phyloP scores from a whole-genome alignment of 1,139 yeast species.

The Arxiozyma heterogenica region DNA sequence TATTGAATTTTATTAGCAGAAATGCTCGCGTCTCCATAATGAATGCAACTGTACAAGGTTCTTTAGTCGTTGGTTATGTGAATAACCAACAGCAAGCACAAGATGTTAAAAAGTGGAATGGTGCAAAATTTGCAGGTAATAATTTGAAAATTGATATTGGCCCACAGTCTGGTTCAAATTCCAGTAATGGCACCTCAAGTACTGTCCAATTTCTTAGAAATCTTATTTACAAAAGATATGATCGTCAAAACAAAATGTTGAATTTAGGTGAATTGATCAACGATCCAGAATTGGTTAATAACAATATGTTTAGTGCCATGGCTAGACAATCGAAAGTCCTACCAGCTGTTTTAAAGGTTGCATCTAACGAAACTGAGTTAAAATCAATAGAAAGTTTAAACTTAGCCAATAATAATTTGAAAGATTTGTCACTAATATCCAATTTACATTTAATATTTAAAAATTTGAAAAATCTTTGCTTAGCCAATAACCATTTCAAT shows the following conservation, averaged over 20 bases:
- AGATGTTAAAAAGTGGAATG: constrained; percentile 53
- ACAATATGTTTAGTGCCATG: constrained; percentile 58
- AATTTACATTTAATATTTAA: constrained; percentile 73
- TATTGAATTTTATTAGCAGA: constrained; percentile 61
- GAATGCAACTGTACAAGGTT: constrained; percentile 41
- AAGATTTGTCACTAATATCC: constrained; percentile 52
- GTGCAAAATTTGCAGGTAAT: constrained; percentile 76
- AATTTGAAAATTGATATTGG: constrained; percentile 46
- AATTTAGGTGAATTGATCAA: constrained; percentile 57
- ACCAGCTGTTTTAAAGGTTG: constrained; percentile 84
- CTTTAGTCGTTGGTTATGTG: constrained; percentile 49
- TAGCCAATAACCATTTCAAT: constrained; percentile 63
- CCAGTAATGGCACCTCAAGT: constrained; percentile 24
- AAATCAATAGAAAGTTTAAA: constrained; percentile 58
- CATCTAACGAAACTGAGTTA: constrained; percentile 39
- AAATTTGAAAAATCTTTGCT: constrained; percentile 60
- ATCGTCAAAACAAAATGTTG: constrained; percentile 53
- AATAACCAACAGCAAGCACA: constrained; percentile 48
- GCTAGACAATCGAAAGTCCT: constrained; percentile 70
- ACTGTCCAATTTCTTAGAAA: constrained; percentile 56
- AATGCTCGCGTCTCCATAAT: constrained; percentile 53
- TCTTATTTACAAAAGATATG: constrained; percentile 60
- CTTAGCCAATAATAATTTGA: constrained; percentile 59
- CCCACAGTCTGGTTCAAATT: constrained; percentile 8
- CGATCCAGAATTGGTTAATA: constrained; percentile 52